Base-by-base conservation (phyloP, 75 land plant genomes). In the Picea sitchensis region DNA sequence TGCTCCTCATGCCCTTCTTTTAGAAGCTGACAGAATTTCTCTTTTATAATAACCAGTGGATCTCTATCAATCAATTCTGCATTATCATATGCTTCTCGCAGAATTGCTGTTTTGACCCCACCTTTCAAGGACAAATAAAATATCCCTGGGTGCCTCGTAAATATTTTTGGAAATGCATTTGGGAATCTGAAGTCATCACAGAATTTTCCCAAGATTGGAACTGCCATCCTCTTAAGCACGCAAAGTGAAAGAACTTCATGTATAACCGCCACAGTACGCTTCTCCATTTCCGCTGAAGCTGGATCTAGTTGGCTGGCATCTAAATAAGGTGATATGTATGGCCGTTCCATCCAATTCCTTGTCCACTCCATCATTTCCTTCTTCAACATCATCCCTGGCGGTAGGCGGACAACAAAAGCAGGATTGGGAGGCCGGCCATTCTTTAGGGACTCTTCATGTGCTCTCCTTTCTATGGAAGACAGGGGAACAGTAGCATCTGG, bases 361-460 rank as follows among this genome's bases (percentile, higher is more conserved):
- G 84, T 77, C 88, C 89, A 86, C 75, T 93, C 93, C 80, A 90
- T 78, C 89, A 88, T 91, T 76, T 90, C 92, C 84, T 88, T 89
- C 89, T 77, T 90, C 56, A 91, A 61, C 38, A 73, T 61, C 78
- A 93, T 87, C 78, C 95, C 93, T 2, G 61, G 23, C 1, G 95
- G 92, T 0, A 91, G 58, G 23, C 61, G 32, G 12, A 78, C 61
- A n/a, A 81, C 58, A 76, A 95, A 90, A 69, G 78, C 67, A 1
- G 92, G 95, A 83, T 87, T 79, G 20, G 82, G 68, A n/a, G 77
- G 61, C 36, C 85, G 71, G 21, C 89, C 89, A 1, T 85, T 89
- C 63, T 78, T 61, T 57, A 21, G 69, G 2, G 76, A 47, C 63
- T 91, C 91, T 61, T 87, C 89, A 60, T 85, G 87, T 1, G 90